Evolutionary conservation across 192 early-diverging fungal species (phyloP).

Genomic region (Coemansia sp.): DNA sequence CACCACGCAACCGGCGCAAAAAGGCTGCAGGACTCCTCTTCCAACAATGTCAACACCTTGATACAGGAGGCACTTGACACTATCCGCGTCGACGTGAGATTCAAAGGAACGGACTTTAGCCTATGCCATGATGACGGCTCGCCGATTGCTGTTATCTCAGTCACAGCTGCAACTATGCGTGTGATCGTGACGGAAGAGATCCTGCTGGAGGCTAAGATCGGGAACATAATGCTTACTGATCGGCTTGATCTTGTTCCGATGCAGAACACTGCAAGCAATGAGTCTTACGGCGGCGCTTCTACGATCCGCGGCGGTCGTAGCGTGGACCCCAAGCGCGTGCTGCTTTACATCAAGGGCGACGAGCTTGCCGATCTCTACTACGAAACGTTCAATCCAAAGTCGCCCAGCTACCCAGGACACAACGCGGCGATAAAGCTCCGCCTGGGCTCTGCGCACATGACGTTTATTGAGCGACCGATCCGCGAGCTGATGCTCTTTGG

Average conservation of each 20-base stretch:
- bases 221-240: constrained; percentile 69
- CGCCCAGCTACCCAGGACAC: constrained; percentile 77
- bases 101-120: constrained; percentile 81
- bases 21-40: background rate
- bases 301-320: background rate
- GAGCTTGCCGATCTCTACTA: constrained; percentile 87
- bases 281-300: background rate
- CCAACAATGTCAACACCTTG: constrained; percentile 31
- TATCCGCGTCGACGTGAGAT: constrained; percentile 73
- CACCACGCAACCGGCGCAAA: background rate
- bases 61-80: constrained; percentile 57
- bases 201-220: constrained; percentile 69
- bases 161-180: constrained; percentile 72
- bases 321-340: constrained; percentile 44
- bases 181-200: constrained; percentile 62
- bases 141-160: constrained; percentile 70
- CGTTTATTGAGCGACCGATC: constrained; percentile 78
- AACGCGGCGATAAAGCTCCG: constrained; percentile 75
- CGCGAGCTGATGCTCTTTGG: constrained; percentile 74
- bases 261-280: background rate
- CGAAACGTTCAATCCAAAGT: constrained; percentile 71
- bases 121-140: constrained; percentile 76
- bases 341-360: constrained; percentile 85
- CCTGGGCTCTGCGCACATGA: constrained; percentile 80
- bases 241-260: constrained; percentile 54